Evolutionary conservation across 208 protist species (phyloP), one percentile per base, ranked within the genome.

Genomic region (Leishmania turanica): DNA sequence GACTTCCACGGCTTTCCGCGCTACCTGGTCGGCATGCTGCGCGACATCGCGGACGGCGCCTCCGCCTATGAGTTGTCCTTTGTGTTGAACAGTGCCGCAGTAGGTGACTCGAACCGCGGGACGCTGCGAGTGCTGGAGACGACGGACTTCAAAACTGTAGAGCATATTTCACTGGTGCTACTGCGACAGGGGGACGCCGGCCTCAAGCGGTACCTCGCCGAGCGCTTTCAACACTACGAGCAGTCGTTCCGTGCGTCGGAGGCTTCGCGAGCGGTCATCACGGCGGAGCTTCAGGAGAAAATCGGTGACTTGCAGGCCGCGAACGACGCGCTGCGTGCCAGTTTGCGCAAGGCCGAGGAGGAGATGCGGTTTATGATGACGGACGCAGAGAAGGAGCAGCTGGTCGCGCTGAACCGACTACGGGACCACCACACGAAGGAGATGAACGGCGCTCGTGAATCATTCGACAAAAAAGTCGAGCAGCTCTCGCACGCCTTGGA

Each of bases 1-100:
- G 93, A 97, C 86, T 96, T 97, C 51, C 79, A 82, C 49, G 92
- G 87, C 17, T 97, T 97, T 78, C 93, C 95, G n/a, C 85, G 80
- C 34, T 95, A 92, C 78, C 83, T 97, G 60, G 91, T 94, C 8
- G 88, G 81, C 24, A 89, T 97, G 91, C 62, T 97, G 5, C 82
- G 79, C 31, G 84, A 74, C 37, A 86, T 96, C 71, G 88, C 81
- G 7, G 71, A 80, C 13, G 88, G 90, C 17, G 42, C 77, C 13
- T 90, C 86, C 24, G 83, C 89, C 31, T 93, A 91, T 58, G 85
- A 90, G 62, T 79, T 95, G 19, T 90, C 86, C 64, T 92, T 93
- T 51, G 56, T 77, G 54, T 81, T 90, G 19, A 49, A 72, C 49
- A 37, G 68, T 1, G 54, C 71, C 47, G 66, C 87, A 82, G 34